phyloP scores from a whole-genome alignment of 2,329 filamentous ascomycete species.

The Eurotiales sp. region DNA sequence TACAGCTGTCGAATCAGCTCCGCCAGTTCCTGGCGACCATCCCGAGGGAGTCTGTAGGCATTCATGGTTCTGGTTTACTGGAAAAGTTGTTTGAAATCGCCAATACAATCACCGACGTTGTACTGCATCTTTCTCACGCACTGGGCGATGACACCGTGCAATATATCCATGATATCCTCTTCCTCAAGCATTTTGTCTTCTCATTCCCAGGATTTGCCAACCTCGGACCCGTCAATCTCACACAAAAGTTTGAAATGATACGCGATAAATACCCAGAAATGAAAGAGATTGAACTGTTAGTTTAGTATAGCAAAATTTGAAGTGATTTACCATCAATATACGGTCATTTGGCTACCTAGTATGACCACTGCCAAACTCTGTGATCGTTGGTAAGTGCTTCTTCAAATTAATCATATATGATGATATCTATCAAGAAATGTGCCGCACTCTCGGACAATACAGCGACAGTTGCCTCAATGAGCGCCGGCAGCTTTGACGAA shows the following conservation, averaged over 20 bases:
- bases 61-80: conserved; percentile 55
- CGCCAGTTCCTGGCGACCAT: conserved; percentile 41
- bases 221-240: conserved; percentile 44
- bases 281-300: conserved; percentile 10
- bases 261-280: conserved; percentile 20
- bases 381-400: too few species aligned
- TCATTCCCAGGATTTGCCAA: conserved; percentile 48
- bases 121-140: conserved; percentile 49
- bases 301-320: conserved; percentile 17
- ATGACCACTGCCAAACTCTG: too few species aligned
- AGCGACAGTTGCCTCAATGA: too few species aligned
- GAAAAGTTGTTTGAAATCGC: conserved; percentile 60
- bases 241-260: conserved; percentile 39
- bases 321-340: too few species aligned
- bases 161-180: conserved; percentile 53
- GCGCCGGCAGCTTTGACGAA: too few species aligned
- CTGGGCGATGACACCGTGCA: conserved; percentile 45
- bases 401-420: too few species aligned
- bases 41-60: conserved; percentile 47
- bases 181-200: conserved; percentile 50
- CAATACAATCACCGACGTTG: conserved; percentile 57
- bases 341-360: too few species aligned
- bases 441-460: too few species aligned
- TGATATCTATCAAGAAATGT: too few species aligned
- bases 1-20: conserved; percentile 43